A percentile compares a stretch with the other conserved stretches of the same genome.
Conservation (phyloP, 331 rosid genomes). For the Rosa hybrid region DNA sequence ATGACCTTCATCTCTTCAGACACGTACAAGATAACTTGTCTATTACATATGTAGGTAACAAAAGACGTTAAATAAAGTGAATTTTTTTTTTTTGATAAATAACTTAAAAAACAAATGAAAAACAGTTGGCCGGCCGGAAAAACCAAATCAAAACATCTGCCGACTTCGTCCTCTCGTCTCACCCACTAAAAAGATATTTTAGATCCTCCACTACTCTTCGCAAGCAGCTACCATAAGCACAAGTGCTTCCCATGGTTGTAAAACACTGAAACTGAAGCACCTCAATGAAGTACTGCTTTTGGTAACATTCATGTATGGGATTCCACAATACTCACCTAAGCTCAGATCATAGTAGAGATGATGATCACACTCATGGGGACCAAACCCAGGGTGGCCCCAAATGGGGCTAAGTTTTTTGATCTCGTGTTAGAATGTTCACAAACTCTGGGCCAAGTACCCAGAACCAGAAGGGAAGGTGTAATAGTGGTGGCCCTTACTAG, state of each 20-base stretch:
- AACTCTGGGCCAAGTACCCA: background rate
- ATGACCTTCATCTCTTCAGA: background rate
- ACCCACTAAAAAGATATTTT: background rate
- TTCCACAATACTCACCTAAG: background rate
- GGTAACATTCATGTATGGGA: background rate
- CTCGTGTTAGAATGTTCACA: slow-evolving; percentile 8
- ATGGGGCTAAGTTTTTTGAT: background rate
- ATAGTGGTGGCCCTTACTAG: background rate
- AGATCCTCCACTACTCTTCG: background rate
- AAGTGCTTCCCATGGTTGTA: slow-evolving; percentile 9
- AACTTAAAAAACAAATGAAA: background rate
- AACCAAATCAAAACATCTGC: background rate
- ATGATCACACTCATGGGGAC: slow-evolving; percentile 7
- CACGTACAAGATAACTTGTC: background rate
- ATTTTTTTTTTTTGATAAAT: background rate
- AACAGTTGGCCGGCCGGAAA: background rate
- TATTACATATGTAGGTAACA: background rate
- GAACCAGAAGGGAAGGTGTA: background rate
- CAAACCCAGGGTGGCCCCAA: slow-evolving; percentile 10
- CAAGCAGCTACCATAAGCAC: background rate
- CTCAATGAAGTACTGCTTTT: background rate
- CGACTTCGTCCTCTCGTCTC: background rate
- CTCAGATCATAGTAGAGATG: background rate
- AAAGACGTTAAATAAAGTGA: background rate
- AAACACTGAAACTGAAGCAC: slow-evolving; percentile 6